A percentile compares a stretch with the other conserved stretches of the same genome.
Conservation (phyloP, 306 rosid species). For the Notholithocarpus densiflorus region DNA sequence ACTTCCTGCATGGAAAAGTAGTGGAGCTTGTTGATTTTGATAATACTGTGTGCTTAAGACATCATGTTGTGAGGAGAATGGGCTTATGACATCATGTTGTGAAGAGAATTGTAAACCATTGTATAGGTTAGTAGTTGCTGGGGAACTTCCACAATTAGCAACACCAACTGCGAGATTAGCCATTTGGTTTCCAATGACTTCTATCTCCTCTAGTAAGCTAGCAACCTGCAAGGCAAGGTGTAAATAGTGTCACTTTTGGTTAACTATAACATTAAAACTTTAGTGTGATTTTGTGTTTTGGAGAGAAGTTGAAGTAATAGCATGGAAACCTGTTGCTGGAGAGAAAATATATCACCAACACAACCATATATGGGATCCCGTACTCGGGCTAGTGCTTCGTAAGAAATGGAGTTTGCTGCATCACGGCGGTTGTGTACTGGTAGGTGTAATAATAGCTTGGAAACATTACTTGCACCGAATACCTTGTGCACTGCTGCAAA, state of each 20-base stretch:
- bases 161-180: slow-evolving; percentile 22
- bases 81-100: slow-evolving; percentile 33
- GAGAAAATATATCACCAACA: slow-evolving; percentile 73
- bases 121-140: slow-evolving; percentile 22
- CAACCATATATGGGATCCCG: slow-evolving; percentile 78
- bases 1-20: slow-evolving; percentile 31
- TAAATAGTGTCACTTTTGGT: not conserved
- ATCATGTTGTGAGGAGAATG: slow-evolving; percentile 35
- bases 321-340: slow-evolving; percentile 66
- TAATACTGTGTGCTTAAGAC: slow-evolving; percentile 29
- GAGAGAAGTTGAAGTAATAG: slow-evolving; percentile 1
- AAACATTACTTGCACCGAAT: slow-evolving; percentile 84
- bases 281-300: slow-evolving; percentile 1
- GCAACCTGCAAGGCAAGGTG: slow-evolving; percentile 47
- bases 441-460: slow-evolving; percentile 61
- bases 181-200: slow-evolving; percentile 55
- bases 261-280: not conserved
- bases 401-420: slow-evolving; percentile 74
- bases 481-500: slow-evolving; percentile 84
- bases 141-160: slow-evolving; percentile 35
- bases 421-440: slow-evolving; percentile 64
- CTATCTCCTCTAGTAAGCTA: slow-evolving; percentile 85
- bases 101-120: slow-evolving; percentile 28
- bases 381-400: slow-evolving; percentile 81
- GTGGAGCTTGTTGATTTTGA: slow-evolving; percentile 38